phyloP scores from a whole-genome alignment of 1,139 yeast genomes.

The Wickerhamomyces sp. region DNA sequence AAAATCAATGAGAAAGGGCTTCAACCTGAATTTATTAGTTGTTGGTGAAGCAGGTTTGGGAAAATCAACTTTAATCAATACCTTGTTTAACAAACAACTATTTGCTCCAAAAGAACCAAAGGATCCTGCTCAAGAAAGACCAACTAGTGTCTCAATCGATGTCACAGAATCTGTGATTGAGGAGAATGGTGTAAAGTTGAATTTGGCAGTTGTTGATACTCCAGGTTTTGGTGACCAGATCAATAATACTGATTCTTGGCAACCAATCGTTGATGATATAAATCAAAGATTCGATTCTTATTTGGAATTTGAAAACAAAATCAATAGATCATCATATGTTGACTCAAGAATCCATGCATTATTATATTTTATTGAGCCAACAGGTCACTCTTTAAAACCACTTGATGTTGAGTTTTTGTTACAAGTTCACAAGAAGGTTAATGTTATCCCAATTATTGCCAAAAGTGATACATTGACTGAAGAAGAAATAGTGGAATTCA shows the following conservation, averaged over 20 bases:
- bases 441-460: slow-evolving; percentile 91
- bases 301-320: slow-evolving; percentile 86
- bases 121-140: slow-evolving; percentile 24
- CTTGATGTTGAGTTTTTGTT: slow-evolving; percentile 93
- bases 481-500: slow-evolving; percentile 74
- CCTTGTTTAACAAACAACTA: slow-evolving; percentile 79
- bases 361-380: slow-evolving; percentile 90
- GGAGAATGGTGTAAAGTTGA: slow-evolving; percentile 89
- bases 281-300: slow-evolving; percentile 81
- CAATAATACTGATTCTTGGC: slow-evolving; percentile 88
- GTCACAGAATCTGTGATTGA: slow-evolving; percentile 72
- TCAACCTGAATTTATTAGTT: slow-evolving; percentile 80
- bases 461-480: slow-evolving; percentile 91
- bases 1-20: slow-evolving; percentile 92
- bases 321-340: slow-evolving; percentile 65
- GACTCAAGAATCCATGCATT: slow-evolving; percentile 91
- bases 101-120: slow-evolving; percentile 37
- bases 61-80: slow-evolving; percentile 86
- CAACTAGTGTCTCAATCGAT: slow-evolving; percentile 52
- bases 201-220: slow-evolving; percentile 80
- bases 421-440: slow-evolving; percentile 80
- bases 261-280: slow-evolving; percentile 88
- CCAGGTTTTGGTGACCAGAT: slow-evolving; percentile 94
- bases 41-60: slow-evolving; percentile 95
- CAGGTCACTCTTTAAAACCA: slow-evolving; percentile 93